phyloP scores from a whole-genome alignment of 2,329 filamentous ascomycete genomes.

The Fonsecaea multimorphosa region DNA sequence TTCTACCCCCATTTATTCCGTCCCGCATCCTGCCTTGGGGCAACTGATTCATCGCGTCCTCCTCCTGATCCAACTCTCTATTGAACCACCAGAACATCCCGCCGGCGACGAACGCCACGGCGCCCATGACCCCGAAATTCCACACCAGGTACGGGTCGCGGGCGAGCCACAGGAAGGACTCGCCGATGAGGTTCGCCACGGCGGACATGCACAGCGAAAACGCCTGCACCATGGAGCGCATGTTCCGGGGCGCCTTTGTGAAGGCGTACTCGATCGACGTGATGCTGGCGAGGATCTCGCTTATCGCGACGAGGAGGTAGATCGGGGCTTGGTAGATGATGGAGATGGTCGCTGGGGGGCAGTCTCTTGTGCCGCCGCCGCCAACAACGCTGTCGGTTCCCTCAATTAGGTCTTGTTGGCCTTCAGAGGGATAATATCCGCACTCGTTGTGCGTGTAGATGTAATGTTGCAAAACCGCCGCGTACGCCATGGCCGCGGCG shows the following conservation, averaged over 20 bases:
- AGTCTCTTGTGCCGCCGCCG: constrained; percentile 2
- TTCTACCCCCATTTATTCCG: background rate
- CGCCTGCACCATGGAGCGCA: constrained; percentile 77
- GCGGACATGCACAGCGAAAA: constrained; percentile 74
- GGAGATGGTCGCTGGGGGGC: constrained; percentile 28
- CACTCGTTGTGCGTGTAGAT: constrained; percentile 65
- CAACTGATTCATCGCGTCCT: constrained; percentile 68
- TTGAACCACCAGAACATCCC: constrained; percentile 72
- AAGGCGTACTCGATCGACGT: constrained; percentile 75
- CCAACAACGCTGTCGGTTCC: no score
- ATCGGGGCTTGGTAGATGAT: constrained; percentile 57
- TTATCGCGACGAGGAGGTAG: constrained; percentile 60
- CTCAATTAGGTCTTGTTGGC: constrained; percentile 39
- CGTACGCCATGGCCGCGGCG: constrained; percentile 61
- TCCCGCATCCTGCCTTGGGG: constrained; percentile 17
- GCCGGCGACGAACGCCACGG: constrained; percentile 68
- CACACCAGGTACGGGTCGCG: constrained; percentile 70
- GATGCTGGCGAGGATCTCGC: constrained; percentile 68
- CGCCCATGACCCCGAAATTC: constrained; percentile 71
- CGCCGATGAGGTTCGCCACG: constrained; percentile 70
- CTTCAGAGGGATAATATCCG: constrained; percentile 54
- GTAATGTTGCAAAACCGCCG: constrained; percentile 62
- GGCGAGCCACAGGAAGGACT: constrained; percentile 68
- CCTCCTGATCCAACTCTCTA: constrained; percentile 66
- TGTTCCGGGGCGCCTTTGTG: constrained; percentile 76